Evolutionary conservation across 257 asterid species (phyloP), one percentile per base, ranked within the genome.

Genomic region (Solanum boliviense): DNA sequence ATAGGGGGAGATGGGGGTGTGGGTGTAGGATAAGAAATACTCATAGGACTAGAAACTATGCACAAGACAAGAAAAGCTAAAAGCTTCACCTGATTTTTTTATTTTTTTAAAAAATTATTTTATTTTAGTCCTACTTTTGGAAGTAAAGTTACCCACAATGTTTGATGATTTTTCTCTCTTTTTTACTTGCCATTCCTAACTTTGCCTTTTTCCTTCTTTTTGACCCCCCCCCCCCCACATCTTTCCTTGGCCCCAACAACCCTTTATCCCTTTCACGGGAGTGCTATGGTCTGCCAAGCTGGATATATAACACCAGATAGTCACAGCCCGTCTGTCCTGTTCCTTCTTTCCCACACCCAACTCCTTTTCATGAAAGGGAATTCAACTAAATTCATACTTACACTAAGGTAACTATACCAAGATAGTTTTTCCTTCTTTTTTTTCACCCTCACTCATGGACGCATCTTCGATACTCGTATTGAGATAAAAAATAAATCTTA

Each of bases 251-350:
- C 89, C 93, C 95, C 95, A 93, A 82, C 86, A 78, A 93, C 93
- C 93, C 89, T 92, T 91, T 87, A 93, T 92, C 95, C 92, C 87
- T 91, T 92, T 93, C 98, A 95, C 93, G 93, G 90, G 94, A 89
- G 89, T 91, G 91, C 95, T 95, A 93, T 93, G 92, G 93, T 91
- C 93, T 91, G 91, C 88, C 88, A 84, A 92, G 93, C 92, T 91
- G 94, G 94, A 93, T 88, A 83, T 89, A 91, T 89, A 90, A 89
- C 86, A 73, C 83, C 89, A 87, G 87, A 83, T 86, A 85, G 87
- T 82, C 68, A 88, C 70, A 60, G 87, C 90, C 91, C 90, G 83
- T 88, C 89, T 86, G 93, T 87, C 92, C 73, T 90, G 92, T 89
- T 90, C 90, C 91, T 88, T 76, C 86, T 88, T 88, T 75, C 88